Evolutionary conservation across 352 stramenopile genomes (phyloP).

Genomic region (Globisporangium mamillatum): DNA sequence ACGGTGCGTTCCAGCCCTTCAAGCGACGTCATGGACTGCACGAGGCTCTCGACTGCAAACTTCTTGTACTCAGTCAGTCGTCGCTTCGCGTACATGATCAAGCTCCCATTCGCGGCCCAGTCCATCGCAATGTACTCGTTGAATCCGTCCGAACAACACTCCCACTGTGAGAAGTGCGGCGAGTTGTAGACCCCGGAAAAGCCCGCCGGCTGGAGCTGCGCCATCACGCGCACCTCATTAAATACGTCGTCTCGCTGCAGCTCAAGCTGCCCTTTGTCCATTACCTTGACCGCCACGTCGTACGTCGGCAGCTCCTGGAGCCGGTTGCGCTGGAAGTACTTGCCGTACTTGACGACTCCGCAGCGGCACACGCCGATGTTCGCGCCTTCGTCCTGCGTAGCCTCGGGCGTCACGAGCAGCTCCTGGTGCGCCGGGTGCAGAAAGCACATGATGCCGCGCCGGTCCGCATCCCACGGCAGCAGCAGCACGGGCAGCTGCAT

Average conservation of each 20-base stretch:
- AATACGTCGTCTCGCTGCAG: conserved; percentile 73
- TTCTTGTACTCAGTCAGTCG: conserved; percentile 68
- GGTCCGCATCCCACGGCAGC: conserved; percentile 67
- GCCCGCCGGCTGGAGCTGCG: conserved; percentile 61
- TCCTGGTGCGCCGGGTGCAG: conserved; percentile 41
- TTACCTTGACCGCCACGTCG: conserved; percentile 75
- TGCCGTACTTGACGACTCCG: conserved; percentile 67
- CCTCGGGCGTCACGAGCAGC: conserved; percentile 35
- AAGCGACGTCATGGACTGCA: conserved; percentile 49
- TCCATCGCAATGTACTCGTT: conserved; percentile 86
- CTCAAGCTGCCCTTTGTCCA: conserved; percentile 65
- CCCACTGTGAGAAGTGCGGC: conserved; percentile 70
- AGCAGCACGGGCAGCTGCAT: conserved; percentile 67
- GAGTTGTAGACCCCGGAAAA: conserved; percentile 57
- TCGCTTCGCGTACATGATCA: conserved; percentile 66
- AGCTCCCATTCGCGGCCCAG: conserved; percentile 59
- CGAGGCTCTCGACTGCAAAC: conserved; percentile 53
- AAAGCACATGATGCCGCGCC: conserved; percentile 65
- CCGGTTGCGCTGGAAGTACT: conserved; percentile 60
- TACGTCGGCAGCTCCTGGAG: conserved; percentile 25
- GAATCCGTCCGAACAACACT: conserved; percentile 52
- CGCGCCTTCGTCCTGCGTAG: conserved; percentile 43
- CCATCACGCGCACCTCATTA: conserved; percentile 81
- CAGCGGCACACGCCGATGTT: conserved; percentile 70
- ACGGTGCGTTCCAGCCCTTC: conserved; percentile 48